A percentile compares a stretch with the other conserved stretches of the same genome.
These are phyloP conservation scores for Diaporthe vaccinii DNA, from an alignment of 2,329 filamentous ascomycete genomes.

Conservation along the genomic window DNA sequence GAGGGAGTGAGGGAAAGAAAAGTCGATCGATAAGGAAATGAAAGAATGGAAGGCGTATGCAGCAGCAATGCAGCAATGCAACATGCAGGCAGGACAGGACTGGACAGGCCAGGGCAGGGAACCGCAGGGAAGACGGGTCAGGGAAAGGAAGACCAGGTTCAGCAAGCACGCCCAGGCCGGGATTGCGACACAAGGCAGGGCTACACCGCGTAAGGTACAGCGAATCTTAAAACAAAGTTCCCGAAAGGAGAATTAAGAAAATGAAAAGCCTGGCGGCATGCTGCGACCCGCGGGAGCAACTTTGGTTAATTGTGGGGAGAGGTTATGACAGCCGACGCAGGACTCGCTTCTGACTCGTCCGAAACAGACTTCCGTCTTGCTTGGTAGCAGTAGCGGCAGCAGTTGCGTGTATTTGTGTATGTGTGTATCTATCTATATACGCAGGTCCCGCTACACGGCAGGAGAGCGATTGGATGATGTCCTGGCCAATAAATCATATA, in stretches of 20 bases:
- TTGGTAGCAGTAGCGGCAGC: neutral
- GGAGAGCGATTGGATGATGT: conserved; percentile 4
- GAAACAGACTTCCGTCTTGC: conserved; percentile 22
- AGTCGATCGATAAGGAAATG: conserved; percentile 24
- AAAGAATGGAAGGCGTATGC: conserved; percentile 23
- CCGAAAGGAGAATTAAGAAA: conserved; percentile 25
- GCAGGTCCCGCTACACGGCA: conserved; percentile 1
- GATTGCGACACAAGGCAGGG: conserved; percentile 28
- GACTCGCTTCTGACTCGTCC: conserved; percentile 34
- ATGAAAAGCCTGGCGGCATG: neutral
- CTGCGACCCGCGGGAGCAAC: conserved; percentile 19
- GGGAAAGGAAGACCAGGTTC: conserved; percentile 14
- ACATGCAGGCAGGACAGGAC: conserved; percentile 1
- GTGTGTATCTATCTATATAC: neutral
- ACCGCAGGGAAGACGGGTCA: neutral
- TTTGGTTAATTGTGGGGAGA: conserved; percentile 26
- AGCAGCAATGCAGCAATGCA: conserved; percentile 14
- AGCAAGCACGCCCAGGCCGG: conserved; percentile 19
- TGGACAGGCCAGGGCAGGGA: neutral
- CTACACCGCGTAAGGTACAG: neutral
- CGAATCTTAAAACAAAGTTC: conserved; percentile 9
- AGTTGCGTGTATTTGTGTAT: neutral
- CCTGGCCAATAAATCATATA: neutral
- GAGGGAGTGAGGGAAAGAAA: conserved; percentile 9
- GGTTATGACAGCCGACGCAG: conserved; percentile 24